A percentile compares a stretch with the other conserved stretches of the same genome.
phyloP scores from a whole-genome alignment of 2,329 filamentous ascomycete genomes.

The Fusarium brevicatenulatum region DNA sequence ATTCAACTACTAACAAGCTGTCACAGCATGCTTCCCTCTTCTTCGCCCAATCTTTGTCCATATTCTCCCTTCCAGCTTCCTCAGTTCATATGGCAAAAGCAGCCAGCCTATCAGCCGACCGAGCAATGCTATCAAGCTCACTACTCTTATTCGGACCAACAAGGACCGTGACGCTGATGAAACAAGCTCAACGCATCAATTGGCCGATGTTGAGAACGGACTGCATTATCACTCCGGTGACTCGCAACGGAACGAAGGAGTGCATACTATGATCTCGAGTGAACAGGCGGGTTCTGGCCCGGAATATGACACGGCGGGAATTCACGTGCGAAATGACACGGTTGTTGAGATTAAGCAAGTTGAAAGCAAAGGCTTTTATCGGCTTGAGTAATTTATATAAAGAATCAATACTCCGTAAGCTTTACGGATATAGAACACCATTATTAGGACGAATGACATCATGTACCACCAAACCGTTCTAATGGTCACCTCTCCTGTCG shows the following conservation, averaged over 20 bases:
- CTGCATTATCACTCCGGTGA: not conserved
- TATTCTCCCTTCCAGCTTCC: slow-evolving; percentile 27
- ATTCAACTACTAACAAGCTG: not conserved
- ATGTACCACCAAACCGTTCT: not conserved
- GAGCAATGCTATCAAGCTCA: slow-evolving; percentile 22
- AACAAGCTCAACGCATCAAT: slow-evolving; percentile 31
- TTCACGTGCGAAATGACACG: slow-evolving; percentile 23
- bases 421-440: no score
- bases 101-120: slow-evolving; percentile 30
- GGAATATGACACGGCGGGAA: not conserved
- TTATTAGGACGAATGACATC: not conserved
- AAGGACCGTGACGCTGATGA: slow-evolving; percentile 18
- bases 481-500: not conserved
- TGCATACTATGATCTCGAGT: slow-evolving; percentile 28
- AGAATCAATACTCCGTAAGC: not conserved
- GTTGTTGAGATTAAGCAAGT: slow-evolving; percentile 15
- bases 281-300: not conserved
- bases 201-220: slow-evolving; percentile 23
- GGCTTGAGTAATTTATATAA: not conserved
- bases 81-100: slow-evolving; percentile 26
- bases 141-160: slow-evolving; percentile 9
- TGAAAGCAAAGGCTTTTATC: not conserved
- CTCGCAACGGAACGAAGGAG: not conserved
- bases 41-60: slow-evolving; percentile 32
- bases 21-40: slow-evolving; percentile 35